Percentiles rank a stretch among this genome's conserved stretches.
phyloP scores from a whole-genome alignment of 2,329 filamentous ascomycete species.

The Botrytis tulipae region DNA sequence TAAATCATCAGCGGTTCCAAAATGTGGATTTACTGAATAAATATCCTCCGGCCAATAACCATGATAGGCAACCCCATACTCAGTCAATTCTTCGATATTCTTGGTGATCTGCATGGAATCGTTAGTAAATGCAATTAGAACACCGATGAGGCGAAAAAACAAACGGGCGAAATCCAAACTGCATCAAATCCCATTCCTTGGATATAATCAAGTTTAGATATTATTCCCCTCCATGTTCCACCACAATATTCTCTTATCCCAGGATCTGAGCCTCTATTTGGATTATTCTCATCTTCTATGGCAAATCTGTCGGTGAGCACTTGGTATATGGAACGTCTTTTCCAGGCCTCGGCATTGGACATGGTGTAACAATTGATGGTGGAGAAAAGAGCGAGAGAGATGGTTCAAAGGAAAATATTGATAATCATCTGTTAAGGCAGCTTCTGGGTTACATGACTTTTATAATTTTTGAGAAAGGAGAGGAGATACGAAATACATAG shows the following conservation, averaged over 20 bases:
- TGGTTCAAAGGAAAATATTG: not conserved
- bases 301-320: constrained; percentile 45
- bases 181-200: constrained; percentile 42
- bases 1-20: constrained; percentile 59
- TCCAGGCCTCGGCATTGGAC: constrained; percentile 32
- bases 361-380: constrained; percentile 5
- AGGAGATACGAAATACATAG: not conserved
- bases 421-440: not conserved
- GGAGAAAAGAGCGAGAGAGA: not conserved
- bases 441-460: not conserved
- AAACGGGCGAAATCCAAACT: constrained; percentile 25
- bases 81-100: constrained; percentile 40
- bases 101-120: constrained; percentile 4
- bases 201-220: constrained; percentile 47
- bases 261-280: not conserved
- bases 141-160: not conserved
- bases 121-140: not conserved
- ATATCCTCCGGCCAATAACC: constrained; percentile 47
- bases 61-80: constrained; percentile 42
- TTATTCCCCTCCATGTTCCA: constrained; percentile 47
- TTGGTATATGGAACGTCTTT: constrained; percentile 43
- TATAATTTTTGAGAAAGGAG: not conserved
- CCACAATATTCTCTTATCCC: constrained; percentile 43
- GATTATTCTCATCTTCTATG: constrained; percentile 29
- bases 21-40: constrained; percentile 54